These are phyloP conservation scores for Didymella keratinophila DNA, from an alignment of 2,329 filamentous ascomycete species.

Conservation along the genomic window DNA sequence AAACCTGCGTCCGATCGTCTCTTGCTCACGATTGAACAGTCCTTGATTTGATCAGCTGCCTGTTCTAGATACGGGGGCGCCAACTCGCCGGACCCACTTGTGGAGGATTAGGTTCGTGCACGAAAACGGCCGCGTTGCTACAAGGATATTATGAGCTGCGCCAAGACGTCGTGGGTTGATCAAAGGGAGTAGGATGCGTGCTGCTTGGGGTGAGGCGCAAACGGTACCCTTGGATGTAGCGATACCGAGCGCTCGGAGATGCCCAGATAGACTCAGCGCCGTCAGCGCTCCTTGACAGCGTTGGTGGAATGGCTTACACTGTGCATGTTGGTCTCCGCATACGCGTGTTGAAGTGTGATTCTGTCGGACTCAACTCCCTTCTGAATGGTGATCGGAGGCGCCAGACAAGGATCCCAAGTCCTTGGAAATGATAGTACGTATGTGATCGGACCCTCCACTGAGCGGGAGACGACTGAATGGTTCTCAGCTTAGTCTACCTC, in stretches of 20 bases:
- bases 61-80: constrained; percentile 13
- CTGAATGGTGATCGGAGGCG: constrained; percentile 2
- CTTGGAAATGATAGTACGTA: constrained; percentile 7
- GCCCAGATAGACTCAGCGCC: not conserved
- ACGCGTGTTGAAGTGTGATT: constrained; percentile 6
- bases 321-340: constrained; percentile 7
- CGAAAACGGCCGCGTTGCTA: constrained; percentile 17
- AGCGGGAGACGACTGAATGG: not conserved
- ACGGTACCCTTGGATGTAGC: not conserved
- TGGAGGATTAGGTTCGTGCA: constrained; percentile 18
- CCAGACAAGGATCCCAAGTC: constrained; percentile 14
- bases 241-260: constrained; percentile 6
- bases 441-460: constrained; percentile 1
- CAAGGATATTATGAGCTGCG: constrained; percentile 21
- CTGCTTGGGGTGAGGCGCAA: constrained; percentile 16
- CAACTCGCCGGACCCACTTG: constrained; percentile 20
- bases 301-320: constrained; percentile 5
- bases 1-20: constrained; percentile 6
- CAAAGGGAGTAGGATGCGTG: constrained; percentile 15
- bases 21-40: constrained; percentile 9
- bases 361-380: not conserved
- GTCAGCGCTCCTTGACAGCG: constrained; percentile 7
- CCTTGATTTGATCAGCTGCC: constrained; percentile 17
- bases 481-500: constrained; percentile 1
- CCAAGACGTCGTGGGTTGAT: constrained; percentile 23